Percentiles rank a stretch among this genome's conserved stretches.
Evolutionary conservation across 176 grass and related monocot genomes (phyloP).

Genomic region (Rhynchospora pubera): DNA sequence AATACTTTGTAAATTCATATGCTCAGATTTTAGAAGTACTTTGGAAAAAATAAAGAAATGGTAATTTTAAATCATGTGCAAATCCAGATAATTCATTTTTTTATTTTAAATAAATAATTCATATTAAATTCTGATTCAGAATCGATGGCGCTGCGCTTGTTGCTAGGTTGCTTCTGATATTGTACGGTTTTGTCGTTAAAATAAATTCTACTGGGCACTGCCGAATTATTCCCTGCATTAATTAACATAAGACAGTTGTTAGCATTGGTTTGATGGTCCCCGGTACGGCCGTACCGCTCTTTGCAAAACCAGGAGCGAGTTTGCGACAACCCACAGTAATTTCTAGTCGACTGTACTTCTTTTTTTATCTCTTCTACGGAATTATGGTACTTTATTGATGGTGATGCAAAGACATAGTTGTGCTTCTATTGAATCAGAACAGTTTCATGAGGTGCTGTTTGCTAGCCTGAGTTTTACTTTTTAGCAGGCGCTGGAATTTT

Average conservation of each 20-base stretch:
- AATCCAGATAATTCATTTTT: no score
- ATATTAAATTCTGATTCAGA: neutral
- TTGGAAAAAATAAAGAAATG: no score
- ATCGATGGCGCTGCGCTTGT: neutral
- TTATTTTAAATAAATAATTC: neutral
- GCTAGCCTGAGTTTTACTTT: no score
- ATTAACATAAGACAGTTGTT: neutral
- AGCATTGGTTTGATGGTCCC: constrained; percentile 6
- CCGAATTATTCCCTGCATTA: neutral
- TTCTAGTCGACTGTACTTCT: neutral
- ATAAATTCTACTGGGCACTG: neutral
- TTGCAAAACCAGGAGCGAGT: neutral
- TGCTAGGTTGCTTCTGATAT: constrained; percentile 3
- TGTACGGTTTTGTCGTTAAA: neutral
- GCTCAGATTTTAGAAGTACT: no score
- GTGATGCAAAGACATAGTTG: neutral
- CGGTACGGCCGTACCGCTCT: neutral
- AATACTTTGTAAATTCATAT: no score
- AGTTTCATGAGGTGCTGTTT: neutral
- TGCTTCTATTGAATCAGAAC: neutral
- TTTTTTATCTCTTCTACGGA: neutral
- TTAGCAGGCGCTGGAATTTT: no score
- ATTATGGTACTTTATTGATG: neutral
- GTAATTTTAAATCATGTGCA: no score
- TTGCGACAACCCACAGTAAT: neutral